Evolutionary conservation across 495 filamentous ascomycete genomes (phyloP), one percentile per base, ranked within the genome.

Genomic region (Poronia punctata): DNA sequence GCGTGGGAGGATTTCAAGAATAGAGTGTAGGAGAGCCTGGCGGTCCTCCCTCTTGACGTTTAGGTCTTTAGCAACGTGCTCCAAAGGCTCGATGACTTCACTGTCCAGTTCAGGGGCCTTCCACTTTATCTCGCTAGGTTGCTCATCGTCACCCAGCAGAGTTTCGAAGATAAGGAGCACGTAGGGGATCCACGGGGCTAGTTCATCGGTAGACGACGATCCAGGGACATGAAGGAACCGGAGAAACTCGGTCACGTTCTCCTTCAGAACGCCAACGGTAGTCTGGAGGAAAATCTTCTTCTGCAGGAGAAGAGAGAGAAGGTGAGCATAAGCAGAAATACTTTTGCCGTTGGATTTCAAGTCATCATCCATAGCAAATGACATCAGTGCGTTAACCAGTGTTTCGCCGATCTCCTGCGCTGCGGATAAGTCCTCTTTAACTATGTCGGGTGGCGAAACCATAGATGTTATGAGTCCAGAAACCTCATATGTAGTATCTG

Each of bases 281-380:
- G 83, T 78, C 24, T 74, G 71, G 57, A 89, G 95, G 66, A 97
- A 96, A 1, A 72, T 56, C 41, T 76, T 78, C 40, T 92, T 78
- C 50, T 92, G 86, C 16, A 97, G 75, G 32, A 95, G 79, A 37
- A 98, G 66, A 3, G 86, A 90, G 8, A 99, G 69, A 25, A 99
- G 76, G 61, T 99, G 90, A 8, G 92, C 88, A 60, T 89, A 95
- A 1, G 93, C 85, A 14, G 89, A 83, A 45, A 97, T 84, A 35
- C 60, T 62, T 38, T 48, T 51, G 8, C 64, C 63, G 24, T 62
- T 67, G 4, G 51, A 43, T 52, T 89, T 93, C 54, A 89, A 84
- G 9, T 84, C 86, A 33, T 90, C 82, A 27, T 89, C 83, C 46
- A 75, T 70, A 28, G 77, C 66, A 38, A 96, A 71, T 3, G 93